These are phyloP conservation scores for Crithidia expoeki DNA, from an alignment of 208 protist species.

Conservation along the genomic window DNA sequence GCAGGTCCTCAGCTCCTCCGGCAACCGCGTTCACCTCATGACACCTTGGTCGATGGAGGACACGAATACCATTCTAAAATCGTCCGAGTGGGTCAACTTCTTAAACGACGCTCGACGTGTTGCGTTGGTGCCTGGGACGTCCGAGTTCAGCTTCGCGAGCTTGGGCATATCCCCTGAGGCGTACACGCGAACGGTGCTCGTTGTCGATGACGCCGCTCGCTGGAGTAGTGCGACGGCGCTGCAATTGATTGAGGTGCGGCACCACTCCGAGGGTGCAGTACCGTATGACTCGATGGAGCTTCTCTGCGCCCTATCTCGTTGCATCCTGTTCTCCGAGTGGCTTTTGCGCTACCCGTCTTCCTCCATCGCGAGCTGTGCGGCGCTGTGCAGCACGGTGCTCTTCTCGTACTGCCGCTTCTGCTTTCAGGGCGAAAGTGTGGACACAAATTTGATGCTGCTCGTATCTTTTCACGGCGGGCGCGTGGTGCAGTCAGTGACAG, in stretches of 20 bases:
- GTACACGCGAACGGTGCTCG: conserved; percentile 49
- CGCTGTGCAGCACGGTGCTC: conserved; percentile 45
- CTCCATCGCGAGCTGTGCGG: conserved; percentile 48
- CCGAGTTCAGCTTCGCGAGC: conserved; percentile 38
- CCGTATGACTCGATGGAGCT: conserved; percentile 59
- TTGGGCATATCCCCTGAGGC: conserved; percentile 37
- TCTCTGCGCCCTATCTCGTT: conserved; percentile 65
- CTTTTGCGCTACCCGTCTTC: conserved; percentile 70
- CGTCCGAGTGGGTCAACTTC: conserved; percentile 55
- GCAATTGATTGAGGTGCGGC: conserved; percentile 56
- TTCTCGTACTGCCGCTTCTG: conserved; percentile 73
- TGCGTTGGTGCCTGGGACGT: conserved; percentile 34
- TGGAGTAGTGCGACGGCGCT: conserved; percentile 51
- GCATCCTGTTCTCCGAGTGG: conserved; percentile 66
- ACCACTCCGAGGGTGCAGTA: conserved; percentile 22
- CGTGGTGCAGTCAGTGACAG: conserved; percentile 35
- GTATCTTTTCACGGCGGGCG: conserved; percentile 57
- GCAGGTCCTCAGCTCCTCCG: conserved; percentile 59
- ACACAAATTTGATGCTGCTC: conserved; percentile 36
- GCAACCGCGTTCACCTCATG: conserved; percentile 58
- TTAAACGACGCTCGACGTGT: conserved; percentile 48
- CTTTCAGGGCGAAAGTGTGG: conserved; percentile 19
- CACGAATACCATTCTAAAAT: conserved; percentile 39
- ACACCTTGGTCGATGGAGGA: conserved; percentile 49
- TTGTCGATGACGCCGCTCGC: conserved; percentile 35